A percentile compares a stretch with the other conserved stretches of the same genome.
Evolutionary conservation across 306 rosid species (phyloP).

Genomic region (Sicyos edulis): DNA sequence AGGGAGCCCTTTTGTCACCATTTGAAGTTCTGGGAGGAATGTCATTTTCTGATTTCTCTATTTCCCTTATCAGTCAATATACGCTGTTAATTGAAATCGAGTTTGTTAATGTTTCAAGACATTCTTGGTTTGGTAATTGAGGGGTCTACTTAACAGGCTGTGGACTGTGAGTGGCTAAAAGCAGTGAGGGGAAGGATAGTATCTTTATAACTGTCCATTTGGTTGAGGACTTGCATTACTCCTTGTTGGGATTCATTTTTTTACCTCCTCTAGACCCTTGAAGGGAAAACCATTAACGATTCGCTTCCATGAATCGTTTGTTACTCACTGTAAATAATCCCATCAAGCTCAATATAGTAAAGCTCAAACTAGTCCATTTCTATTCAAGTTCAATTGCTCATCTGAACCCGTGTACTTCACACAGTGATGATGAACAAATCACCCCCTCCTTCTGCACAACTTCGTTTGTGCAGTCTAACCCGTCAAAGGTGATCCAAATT

Average conservation of each 20-base stretch:
- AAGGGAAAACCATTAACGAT: not conserved
- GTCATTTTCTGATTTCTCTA: not conserved
- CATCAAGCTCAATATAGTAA: conserved; percentile 3
- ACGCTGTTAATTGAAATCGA: not conserved
- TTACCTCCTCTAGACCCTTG: conserved; percentile 1
- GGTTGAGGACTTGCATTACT: not conserved
- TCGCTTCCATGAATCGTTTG: conserved; percentile 13
- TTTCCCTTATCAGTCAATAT: not conserved
- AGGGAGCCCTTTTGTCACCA: not conserved
- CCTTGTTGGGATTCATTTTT: not conserved
- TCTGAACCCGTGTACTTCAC: not conserved
- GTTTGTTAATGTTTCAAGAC: not conserved
- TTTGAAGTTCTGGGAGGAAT: not conserved
- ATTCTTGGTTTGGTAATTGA: not conserved
- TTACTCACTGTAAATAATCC: conserved; percentile 1
- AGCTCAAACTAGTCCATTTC: conserved; percentile 5
- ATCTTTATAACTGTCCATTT: not conserved
- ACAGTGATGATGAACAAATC: conserved; percentile 17
- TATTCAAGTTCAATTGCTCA: conserved; percentile 19
- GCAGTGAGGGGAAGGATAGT: conserved; percentile 2
- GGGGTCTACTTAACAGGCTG: not conserved
- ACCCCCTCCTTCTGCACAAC: not conserved
- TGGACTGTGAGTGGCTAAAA: conserved; percentile 6
- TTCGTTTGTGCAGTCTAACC: conserved; percentile 10
- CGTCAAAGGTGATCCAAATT: conserved; percentile 33